phyloP scores from a whole-genome alignment of 2,329 filamentous ascomycete genomes.

The Xylaria sp. region DNA sequence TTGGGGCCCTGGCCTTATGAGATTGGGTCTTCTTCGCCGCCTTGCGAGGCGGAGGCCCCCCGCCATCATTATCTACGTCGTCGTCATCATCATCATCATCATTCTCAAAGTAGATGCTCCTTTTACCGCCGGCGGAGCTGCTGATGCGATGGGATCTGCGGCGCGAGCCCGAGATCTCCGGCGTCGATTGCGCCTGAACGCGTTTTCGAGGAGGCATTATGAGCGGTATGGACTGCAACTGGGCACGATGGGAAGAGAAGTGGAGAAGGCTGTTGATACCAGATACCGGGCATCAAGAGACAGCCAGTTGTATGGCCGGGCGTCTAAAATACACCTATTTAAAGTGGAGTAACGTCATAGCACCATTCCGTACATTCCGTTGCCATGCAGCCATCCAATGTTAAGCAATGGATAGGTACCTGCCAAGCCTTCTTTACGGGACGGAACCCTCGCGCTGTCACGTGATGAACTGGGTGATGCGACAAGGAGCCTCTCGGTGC shows the following conservation, averaged over 20 bases:
- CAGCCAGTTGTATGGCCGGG: no score
- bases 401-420: no score
- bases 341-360: no score
- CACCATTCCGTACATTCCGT: no score
- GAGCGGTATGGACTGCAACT: neutral
- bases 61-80: conserved; percentile 13
- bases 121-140: conserved; percentile 46
- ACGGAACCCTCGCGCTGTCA: no score
- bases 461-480: no score
- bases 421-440: no score
- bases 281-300: no score
- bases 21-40: conserved; percentile 17
- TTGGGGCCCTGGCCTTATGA: conserved; percentile 1
- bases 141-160: conserved; percentile 49
- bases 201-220: conserved; percentile 31
- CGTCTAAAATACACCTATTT: no score
- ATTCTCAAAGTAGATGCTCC: conserved; percentile 56
- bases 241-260: neutral
- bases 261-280: no score
- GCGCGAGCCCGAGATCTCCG: conserved; percentile 17
- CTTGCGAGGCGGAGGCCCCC: conserved; percentile 22
- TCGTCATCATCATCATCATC: conserved; percentile 29
- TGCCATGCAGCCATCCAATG: no score
- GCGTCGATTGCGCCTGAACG: conserved; percentile 10
- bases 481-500: no score